Percentiles rank a stretch among this genome's conserved stretches.
Evolutionary conservation across 768 basidiomycete genomes (phyloP).

Genomic region (Tricholoma flavovirens): DNA sequence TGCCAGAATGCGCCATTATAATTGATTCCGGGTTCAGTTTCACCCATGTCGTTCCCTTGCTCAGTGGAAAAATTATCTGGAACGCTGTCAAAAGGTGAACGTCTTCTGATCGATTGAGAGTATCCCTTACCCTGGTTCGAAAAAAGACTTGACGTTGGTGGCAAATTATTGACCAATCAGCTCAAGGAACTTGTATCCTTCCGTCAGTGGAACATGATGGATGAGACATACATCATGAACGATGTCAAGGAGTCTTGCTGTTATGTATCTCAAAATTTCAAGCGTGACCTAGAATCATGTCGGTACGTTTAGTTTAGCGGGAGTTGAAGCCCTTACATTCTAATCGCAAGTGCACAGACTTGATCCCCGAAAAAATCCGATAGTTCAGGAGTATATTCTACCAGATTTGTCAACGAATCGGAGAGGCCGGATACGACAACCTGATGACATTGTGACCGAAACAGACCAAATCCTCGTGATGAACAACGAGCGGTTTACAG

Average conservation of each 20-base stretch:
- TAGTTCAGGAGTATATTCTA: constrained; percentile 85
- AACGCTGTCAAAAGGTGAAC: constrained; percentile 73
- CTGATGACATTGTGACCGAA: constrained; percentile 48
- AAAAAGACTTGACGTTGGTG: constrained; percentile 86
- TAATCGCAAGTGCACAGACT: constrained; percentile 32
- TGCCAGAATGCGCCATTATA: constrained; percentile 74
- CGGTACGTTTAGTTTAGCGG: constrained; percentile 46
- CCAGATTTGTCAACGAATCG: constrained; percentile 77
- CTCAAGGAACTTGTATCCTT: constrained; percentile 91
- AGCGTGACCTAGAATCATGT: constrained; percentile 67
- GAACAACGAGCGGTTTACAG: constrained; percentile 87
- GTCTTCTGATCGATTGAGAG: constrained; percentile 8
- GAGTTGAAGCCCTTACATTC: not conserved
- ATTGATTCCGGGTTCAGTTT: constrained; percentile 93
- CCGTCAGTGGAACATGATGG: constrained; percentile 98
- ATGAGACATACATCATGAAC: constrained; percentile 92
- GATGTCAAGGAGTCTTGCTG: constrained; percentile 88
- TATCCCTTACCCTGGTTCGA: constrained; percentile 6
- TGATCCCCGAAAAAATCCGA: constrained; percentile 53
- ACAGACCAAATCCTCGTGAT: constrained; percentile 72
- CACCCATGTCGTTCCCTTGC: constrained; percentile 84
- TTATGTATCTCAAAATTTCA: constrained; percentile 74
- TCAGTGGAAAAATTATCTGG: constrained; percentile 72
- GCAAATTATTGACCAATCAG: constrained; percentile 92
- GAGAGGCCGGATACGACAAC: constrained; percentile 48